Conservation (phyloP, 805 yeast genomes). For the Ogataea chonburiensis region DNA sequence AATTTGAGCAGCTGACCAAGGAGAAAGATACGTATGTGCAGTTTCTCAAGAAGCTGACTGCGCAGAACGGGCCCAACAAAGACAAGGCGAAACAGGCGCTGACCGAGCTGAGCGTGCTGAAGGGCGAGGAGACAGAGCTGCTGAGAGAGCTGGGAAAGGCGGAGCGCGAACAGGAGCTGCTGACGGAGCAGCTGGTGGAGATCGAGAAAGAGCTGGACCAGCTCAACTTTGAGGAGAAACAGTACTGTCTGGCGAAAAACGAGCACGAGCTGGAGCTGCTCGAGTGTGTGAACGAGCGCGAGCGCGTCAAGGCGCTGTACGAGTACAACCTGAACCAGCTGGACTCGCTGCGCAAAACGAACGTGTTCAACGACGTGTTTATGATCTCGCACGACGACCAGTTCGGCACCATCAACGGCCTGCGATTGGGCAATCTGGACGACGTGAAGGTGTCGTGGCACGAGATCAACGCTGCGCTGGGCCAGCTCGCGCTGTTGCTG, state of each 20-base stretch:
- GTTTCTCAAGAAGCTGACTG: conserved; percentile 68
- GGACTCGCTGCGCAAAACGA: conserved; percentile 68
- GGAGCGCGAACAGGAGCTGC: conserved; percentile 41
- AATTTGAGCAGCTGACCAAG: conserved; percentile 67
- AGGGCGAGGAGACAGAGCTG: conserved; percentile 37
- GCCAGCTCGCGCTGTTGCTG: conserved; percentile 72
- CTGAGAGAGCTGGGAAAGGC: conserved; percentile 41
- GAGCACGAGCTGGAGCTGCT: conserved; percentile 50
- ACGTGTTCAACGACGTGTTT: conserved; percentile 82
- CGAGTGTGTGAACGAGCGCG: conserved; percentile 52
- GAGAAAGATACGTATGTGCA: conserved; percentile 79
- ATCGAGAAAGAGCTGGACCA: conserved; percentile 41
- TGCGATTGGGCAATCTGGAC: conserved; percentile 70
- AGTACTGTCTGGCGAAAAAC: conserved; percentile 52
- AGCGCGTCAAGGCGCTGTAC: conserved; percentile 61
- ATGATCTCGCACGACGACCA: conserved; percentile 80
- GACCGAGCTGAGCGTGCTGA: conserved; percentile 46
- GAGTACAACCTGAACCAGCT: conserved; percentile 62
- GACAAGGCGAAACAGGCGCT: conserved; percentile 46
- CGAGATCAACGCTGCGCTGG: conserved; percentile 88
- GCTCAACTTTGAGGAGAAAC: conserved; percentile 44
- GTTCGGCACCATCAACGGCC: conserved; percentile 85
- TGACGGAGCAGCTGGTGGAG: conserved; percentile 48
- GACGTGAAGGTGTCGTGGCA: conserved; percentile 75
- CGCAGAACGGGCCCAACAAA: conserved; percentile 45